Evolutionary conservation across 306 rosid genomes (phyloP).

Genomic region (Lupinus albus): DNA sequence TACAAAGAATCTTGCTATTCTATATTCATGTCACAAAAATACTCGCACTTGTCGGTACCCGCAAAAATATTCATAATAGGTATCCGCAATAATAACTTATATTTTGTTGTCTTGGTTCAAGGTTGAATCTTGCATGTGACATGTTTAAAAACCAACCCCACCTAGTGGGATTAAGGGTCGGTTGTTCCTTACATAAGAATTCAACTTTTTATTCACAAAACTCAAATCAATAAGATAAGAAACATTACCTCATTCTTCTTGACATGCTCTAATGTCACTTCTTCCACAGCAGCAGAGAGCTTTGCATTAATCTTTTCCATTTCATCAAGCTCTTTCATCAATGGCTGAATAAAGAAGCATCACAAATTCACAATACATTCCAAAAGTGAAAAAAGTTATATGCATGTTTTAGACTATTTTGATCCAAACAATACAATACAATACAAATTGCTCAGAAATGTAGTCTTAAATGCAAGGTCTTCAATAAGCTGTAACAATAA

Average conservation of each 20-base stretch:
- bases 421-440: constrained; percentile 13
- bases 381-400: constrained; percentile 19
- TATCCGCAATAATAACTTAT: too few species aligned
- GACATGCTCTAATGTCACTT: constrained; percentile 92
- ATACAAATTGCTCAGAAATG: constrained; percentile 20
- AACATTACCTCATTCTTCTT: constrained; percentile 83
- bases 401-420: background rate
- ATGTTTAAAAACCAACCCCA: too few species aligned
- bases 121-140: too few species aligned
- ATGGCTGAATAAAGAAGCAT: constrained; percentile 56
- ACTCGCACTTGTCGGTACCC: too few species aligned
- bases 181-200: too few species aligned
- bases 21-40: background rate
- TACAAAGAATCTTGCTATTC: constrained; percentile 14
- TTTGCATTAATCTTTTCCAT: constrained; percentile 91
- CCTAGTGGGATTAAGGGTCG: too few species aligned
- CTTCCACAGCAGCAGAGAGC: constrained; percentile 92
- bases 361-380: constrained; percentile 31
- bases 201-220: background rate
- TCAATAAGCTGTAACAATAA: constrained; percentile 16
- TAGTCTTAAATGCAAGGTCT: background rate
- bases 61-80: too few species aligned
- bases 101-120: too few species aligned
- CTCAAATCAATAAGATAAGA: constrained; percentile 5
- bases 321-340: constrained; percentile 99